Conservation (phyloP, 768 basidiomycete species). For the Lentinus tigrinus region DNA sequence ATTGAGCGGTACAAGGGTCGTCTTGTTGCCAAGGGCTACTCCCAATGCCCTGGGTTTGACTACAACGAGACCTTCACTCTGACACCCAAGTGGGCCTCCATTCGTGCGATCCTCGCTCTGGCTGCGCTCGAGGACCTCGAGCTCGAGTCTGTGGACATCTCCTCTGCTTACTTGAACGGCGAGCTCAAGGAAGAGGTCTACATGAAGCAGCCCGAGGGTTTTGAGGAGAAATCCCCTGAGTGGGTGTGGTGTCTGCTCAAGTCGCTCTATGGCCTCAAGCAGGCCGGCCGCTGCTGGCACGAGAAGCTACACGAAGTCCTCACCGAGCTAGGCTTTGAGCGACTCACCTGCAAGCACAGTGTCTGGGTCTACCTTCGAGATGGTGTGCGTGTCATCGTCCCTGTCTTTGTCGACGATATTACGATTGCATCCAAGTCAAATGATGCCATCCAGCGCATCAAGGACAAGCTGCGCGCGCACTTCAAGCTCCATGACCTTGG, state of each 20-base stretch:
- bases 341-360: constrained; percentile 26
- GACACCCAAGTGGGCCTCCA: constrained; percentile 17
- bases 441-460: constrained; percentile 3
- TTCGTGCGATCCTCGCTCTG: constrained; percentile 24
- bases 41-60: constrained; percentile 34
- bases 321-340: constrained; percentile 22
- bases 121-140: constrained; percentile 25
- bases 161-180: constrained; percentile 29
- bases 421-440: constrained; percentile 29
- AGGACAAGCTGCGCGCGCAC: not conserved
- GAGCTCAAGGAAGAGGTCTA: constrained; percentile 29
- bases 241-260: constrained; percentile 23
- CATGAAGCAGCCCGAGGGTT: constrained; percentile 29
- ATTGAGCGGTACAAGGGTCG: constrained; percentile 37
- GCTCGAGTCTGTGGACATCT: constrained; percentile 28
- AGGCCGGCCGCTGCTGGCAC: constrained; percentile 39
- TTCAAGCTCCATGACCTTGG: constrained; percentile 1
- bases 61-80: constrained; percentile 36
- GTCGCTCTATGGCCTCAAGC: constrained; percentile 44
- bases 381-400: constrained; percentile 27
- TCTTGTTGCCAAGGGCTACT: constrained; percentile 35
- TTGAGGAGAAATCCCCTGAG: constrained; percentile 11
- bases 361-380: constrained; percentile 29
- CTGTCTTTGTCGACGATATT: constrained; percentile 30
- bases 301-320: constrained; percentile 28